Percentiles rank a stretch among this genome's conserved stretches.
Evolutionary conservation across 495 filamentous ascomycete species (phyloP).

Genomic region (Umbilicaria muhlenbergii): DNA sequence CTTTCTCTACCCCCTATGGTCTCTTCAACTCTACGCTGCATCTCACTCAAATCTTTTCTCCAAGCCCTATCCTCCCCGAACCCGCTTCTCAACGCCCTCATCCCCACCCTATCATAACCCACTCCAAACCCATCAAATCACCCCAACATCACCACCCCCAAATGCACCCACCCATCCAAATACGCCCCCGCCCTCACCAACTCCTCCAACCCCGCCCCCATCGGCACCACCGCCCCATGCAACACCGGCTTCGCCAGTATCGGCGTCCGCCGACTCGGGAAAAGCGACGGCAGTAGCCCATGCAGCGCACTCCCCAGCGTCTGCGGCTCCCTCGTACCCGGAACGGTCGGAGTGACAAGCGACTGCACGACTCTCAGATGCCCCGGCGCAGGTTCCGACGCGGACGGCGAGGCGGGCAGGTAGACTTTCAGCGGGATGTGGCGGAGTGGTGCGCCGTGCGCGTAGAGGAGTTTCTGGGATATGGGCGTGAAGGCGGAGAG

Average conservation of each 20-base stretch:
- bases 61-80: background rate
- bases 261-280: slow-evolving; percentile 71
- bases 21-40: no score
- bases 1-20: no score
- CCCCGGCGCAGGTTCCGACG: slow-evolving; percentile 20
- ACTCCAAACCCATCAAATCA: slow-evolving; percentile 13
- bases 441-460: slow-evolving; percentile 51
- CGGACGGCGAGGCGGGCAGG: slow-evolving; percentile 51
- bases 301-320: slow-evolving; percentile 75
- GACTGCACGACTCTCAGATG: slow-evolving; percentile 58
- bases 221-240: slow-evolving; percentile 75
- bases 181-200: slow-evolving; percentile 69
- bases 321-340: slow-evolving; percentile 41
- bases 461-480: slow-evolving; percentile 62
- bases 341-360: slow-evolving; percentile 37
- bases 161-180: slow-evolving; percentile 80
- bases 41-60: no score
- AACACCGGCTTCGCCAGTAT: slow-evolving; percentile 83
- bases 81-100: background rate
- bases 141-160: slow-evolving; percentile 66
- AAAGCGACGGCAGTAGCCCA: slow-evolving; percentile 60
- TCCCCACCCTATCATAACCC: background rate
- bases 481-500: slow-evolving; percentile 56
- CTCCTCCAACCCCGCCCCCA: slow-evolving; percentile 72
- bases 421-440: slow-evolving; percentile 81